A percentile compares a stretch with the other conserved stretches of the same genome.
These are phyloP conservation scores for Alternaria viburni DNA, from an alignment of 2,329 filamentous ascomycete species.

Conservation along the genomic window DNA sequence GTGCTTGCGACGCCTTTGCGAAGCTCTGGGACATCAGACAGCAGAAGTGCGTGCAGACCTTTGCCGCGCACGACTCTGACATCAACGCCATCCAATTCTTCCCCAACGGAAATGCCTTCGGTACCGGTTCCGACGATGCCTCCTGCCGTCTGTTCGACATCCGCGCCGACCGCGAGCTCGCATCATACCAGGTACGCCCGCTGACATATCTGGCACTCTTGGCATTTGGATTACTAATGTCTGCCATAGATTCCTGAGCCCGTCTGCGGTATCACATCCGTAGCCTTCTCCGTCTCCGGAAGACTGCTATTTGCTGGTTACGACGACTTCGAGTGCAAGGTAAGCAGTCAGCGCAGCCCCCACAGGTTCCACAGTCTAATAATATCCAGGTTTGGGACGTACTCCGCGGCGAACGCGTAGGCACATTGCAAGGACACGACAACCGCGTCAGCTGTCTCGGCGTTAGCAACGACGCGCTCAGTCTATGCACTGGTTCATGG, in stretches of 20 bases:
- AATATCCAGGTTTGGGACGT: constrained; percentile 90
- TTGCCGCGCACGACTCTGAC: constrained; percentile 96
- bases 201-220: not conserved
- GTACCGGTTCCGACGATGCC: constrained; percentile 96
- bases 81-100: constrained; percentile 99
- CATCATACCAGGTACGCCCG: constrained; percentile 61
- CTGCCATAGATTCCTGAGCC: constrained; percentile 86
- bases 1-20: constrained; percentile 96
- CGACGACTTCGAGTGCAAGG: constrained; percentile 99
- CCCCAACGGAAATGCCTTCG: constrained; percentile 97
- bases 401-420: constrained; percentile 94
- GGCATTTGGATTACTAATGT: constrained; percentile 32
- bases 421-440: constrained; percentile 94
- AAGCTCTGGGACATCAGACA: constrained; percentile 99
- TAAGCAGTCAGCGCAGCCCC: constrained; percentile 54
- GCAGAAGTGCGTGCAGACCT: constrained; percentile 97
- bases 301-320: constrained; percentile 95
- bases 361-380: constrained; percentile 47
- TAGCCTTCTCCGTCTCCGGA: constrained; percentile 96
- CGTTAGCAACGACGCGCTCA: constrained; percentile 98
- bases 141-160: constrained; percentile 98
- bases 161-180: constrained; percentile 83
- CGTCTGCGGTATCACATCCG: constrained; percentile 96
- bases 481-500: constrained; percentile 99
- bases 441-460: constrained; percentile 98